A percentile compares a stretch with the other conserved stretches of the same genome.
These are phyloP conservation scores for Bisporella sp. DNA, from an alignment of 2,329 filamentous ascomycete genomes.

Conservation along the genomic window DNA sequence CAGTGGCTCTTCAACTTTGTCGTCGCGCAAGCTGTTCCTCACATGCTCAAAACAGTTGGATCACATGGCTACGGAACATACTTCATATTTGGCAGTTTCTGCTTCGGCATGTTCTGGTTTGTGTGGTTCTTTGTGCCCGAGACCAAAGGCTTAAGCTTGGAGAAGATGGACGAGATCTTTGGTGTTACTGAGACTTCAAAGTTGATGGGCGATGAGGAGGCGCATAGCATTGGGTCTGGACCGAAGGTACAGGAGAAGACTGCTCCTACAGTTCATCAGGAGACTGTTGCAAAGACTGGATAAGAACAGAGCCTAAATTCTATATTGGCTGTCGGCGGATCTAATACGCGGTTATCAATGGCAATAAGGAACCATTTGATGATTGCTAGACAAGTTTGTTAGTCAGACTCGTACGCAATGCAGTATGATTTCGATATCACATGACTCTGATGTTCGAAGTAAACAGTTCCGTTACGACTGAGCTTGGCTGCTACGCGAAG, in stretches of 20 bases:
- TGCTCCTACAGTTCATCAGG: background rate
- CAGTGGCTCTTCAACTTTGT: conserved; percentile 73
- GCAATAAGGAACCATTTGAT: no score
- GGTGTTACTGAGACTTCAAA: conserved; percentile 1
- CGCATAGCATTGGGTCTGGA: background rate
- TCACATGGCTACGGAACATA: conserved; percentile 49
- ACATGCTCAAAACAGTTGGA: conserved; percentile 42
- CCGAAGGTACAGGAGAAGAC: background rate
- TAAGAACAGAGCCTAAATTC: no score
- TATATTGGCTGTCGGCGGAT: no score
- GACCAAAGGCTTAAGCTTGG: conserved; percentile 58
- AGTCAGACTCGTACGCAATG: no score
- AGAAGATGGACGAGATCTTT: conserved; percentile 32
- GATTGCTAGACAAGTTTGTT: no score
- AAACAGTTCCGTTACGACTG: no score
- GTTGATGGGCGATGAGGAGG: conserved; percentile 1
- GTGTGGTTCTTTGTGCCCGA: conserved; percentile 45
- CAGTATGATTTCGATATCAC: no score
- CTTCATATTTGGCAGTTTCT: conserved; percentile 62
- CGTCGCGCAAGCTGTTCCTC: conserved; percentile 30
- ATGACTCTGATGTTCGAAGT: no score
- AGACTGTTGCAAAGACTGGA: background rate
- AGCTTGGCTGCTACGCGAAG: no score
- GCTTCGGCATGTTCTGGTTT: conserved; percentile 46
- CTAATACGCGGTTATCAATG: no score